These are phyloP conservation scores for Silene latifolia DNA, from an alignment of 148 eudicot species.

Conservation along the genomic window DNA sequence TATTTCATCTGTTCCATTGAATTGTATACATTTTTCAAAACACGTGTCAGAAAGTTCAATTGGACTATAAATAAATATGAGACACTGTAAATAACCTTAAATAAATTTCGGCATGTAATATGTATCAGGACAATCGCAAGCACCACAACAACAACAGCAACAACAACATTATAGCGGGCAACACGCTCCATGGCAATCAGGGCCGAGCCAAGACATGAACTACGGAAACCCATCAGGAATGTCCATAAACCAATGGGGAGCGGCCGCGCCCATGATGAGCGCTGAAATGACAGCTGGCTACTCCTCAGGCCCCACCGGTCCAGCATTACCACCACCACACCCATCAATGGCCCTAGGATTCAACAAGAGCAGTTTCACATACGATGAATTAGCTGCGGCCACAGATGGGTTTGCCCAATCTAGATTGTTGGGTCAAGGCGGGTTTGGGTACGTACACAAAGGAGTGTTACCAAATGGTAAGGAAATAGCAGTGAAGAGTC, in stretches of 20 bases:
- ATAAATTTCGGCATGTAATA: too few relatives aligned
- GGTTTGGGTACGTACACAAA: constrained; percentile 75
- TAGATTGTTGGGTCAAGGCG: constrained; percentile 68
- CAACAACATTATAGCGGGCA: constrained; percentile 36
- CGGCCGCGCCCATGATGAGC: constrained; percentile 34
- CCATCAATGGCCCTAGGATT: constrained; percentile 49
- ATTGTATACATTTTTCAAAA: background rate
- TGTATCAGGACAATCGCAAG: too few relatives aligned
- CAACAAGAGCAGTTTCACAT: constrained; percentile 52
- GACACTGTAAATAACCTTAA: too few relatives aligned
- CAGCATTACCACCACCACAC: constrained; percentile 53
- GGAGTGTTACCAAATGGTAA: constrained; percentile 73
- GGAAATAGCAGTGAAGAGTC: constrained; percentile 72
- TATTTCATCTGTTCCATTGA: too few relatives aligned
- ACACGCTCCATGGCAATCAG: constrained; percentile 27
- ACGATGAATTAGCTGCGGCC: constrained; percentile 63
- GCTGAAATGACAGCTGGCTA: constrained; percentile 35
- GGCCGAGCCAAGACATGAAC: constrained; percentile 22
- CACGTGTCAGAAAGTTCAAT: background rate
- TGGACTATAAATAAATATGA: too few relatives aligned
- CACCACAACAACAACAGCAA: background rate
- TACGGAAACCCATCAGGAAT: constrained; percentile 17
- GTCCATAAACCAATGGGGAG: constrained; percentile 26
- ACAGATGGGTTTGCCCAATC: constrained; percentile 48
- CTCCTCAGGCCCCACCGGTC: constrained; percentile 35